Conservation (phyloP, 306 rosid species). For the Dryas alaskensis region DNA sequence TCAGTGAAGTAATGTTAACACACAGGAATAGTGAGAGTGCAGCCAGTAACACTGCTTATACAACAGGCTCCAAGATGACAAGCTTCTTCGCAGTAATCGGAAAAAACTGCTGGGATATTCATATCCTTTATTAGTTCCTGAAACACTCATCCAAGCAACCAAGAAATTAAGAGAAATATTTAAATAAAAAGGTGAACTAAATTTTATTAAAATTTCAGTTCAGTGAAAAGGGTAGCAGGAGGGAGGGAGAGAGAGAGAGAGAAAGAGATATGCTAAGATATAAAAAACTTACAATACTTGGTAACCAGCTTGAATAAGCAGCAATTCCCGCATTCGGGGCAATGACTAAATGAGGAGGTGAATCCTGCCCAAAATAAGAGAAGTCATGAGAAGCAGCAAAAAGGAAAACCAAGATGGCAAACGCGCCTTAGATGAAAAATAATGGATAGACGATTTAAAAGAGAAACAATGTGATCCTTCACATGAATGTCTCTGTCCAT, state of each 20-base stretch:
- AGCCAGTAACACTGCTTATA: conserved; percentile 48
- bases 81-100: conserved; percentile 94
- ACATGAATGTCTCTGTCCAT: background rate
- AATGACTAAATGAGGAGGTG: conserved; percentile 61
- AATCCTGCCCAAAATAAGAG: conserved; percentile 38
- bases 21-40: conserved; percentile 58
- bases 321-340: conserved; percentile 94
- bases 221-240: background rate
- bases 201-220: background rate
- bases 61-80: conserved; percentile 85
- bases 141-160: conserved; percentile 19
- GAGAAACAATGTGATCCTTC: conserved; percentile 12
- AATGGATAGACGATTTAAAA: background rate
- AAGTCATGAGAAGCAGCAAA: conserved; percentile 14
- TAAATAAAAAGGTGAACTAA: background rate
- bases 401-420: background rate
- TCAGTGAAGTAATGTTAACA: conserved; percentile 18
- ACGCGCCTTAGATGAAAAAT: background rate
- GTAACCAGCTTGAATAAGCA: conserved; percentile 86
- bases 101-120: conserved; percentile 60
- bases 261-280: background rate
- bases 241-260: background rate
- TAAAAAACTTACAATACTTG: conserved; percentile 61
- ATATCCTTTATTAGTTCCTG: conserved; percentile 65
- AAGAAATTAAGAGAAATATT: conserved; percentile 10